phyloP scores from a whole-genome alignment of 768 basidiomycete genomes.

The Termitomyces titanicus region DNA sequence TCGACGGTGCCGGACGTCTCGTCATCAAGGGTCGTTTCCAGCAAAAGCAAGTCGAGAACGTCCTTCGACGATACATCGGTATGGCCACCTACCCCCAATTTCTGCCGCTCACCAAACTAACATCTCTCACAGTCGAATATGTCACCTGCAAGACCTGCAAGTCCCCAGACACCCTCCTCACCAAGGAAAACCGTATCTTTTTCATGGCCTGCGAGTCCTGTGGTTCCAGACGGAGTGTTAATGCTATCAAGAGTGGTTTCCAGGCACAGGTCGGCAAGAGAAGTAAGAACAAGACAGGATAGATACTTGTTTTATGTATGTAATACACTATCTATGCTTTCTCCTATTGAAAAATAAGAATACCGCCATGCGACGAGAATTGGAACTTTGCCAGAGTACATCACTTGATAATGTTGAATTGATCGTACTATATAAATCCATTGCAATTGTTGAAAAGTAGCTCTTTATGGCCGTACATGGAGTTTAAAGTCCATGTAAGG shows the following conservation, averaged over 20 bases:
- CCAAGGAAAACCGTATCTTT: conserved; percentile 98
- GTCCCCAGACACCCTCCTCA: conserved; percentile 93
- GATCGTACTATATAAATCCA: no score
- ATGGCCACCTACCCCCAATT: conserved; percentile 25
- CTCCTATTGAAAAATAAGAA: no score
- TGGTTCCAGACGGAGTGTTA: conserved; percentile 87
- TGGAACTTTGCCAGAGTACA: no score
- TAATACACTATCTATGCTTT: neutral
- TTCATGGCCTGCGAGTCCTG: conserved; percentile 95
- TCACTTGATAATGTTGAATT: no score
- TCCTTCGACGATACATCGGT: conserved; percentile 95
- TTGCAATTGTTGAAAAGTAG: no score
- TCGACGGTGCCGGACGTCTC: conserved; percentile 87
- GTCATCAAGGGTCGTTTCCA: conserved; percentile 99
- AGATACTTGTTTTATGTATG: neutral
- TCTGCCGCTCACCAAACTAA: neutral
- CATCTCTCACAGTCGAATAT: conserved; percentile 72
- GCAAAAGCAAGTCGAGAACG: conserved; percentile 98
- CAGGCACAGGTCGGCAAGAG: conserved; percentile 92
- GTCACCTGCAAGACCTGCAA: conserved; percentile 99
- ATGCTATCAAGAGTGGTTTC: conserved; percentile 97
- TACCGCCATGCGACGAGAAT: no score
- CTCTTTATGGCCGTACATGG: no score
- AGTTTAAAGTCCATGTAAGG: no score
- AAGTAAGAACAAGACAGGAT: conserved; percentile 62